Base-by-base conservation (phyloP, 306 rosid genomes). In the Vigna trinervia region DNA sequence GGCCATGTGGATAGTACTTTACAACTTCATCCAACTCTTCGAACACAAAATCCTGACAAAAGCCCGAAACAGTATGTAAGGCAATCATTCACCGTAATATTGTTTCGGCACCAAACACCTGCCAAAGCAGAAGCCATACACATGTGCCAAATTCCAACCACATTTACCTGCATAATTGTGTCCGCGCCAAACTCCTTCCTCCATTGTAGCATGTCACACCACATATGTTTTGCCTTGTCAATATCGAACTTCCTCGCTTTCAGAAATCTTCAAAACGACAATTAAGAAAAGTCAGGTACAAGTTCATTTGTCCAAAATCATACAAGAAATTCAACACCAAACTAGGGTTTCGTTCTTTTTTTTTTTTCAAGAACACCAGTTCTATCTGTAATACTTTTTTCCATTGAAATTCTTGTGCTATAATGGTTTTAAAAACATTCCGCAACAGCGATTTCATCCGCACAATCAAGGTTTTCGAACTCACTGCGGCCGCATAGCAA, bases 181-280 rank as follows among this genome's bases (percentile, higher is more conserved):
- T 95, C 97, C 8, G 87, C 86, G 65, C 94, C 90, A 54, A 89
- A 95, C 19, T 92, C 99, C 80, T 60, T 89, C 86, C 99, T 90
- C 99, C 99, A 95, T 54, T 87, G 94, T 73, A 95, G 85, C 99
- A 95, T 95, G 73, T 95, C 99, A 15, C 88, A 92, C 99, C 99
- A 95, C 99, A 95, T 95, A 79, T 91, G 92, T 83, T 87, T 95
- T 79, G 98, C 97, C 66, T 88, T 95, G 19, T 95, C 99, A 30
- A 85, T 73, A 78, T 95, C 97, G 53, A 95, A 90, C 79, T 95
- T 95, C 84, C 99, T 93, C 53, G 99, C 99, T 81, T 95, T 95
- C 72, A 95, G 76, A 82, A 95, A 95, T 85, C 99, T 95, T 84
- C 9, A 64, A 80, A 80, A 63, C 34, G 32, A 76, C 58, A 68